A percentile compares a stretch with the other conserved stretches of the same genome.
phyloP scores from a whole-genome alignment of 129 eudicot species.

The Sambucus nigra region DNA sequence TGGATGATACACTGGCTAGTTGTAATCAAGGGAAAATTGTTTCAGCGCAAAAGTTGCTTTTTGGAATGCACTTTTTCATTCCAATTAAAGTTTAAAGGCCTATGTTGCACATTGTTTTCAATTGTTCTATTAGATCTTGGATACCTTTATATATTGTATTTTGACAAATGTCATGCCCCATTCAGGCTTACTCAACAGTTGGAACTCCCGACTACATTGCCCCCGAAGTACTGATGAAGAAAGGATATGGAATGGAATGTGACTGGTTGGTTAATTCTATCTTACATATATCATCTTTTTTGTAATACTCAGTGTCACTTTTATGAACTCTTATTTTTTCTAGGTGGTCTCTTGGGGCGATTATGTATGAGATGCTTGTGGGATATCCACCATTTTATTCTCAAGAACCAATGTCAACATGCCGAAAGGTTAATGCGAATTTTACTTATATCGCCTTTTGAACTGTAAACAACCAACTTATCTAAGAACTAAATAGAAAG shows the following conservation, averaged over 20 bases:
- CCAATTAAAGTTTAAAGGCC: too few species aligned
- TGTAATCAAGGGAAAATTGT: too few species aligned
- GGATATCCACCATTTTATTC: slow-evolving; percentile 19
- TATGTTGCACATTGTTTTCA: neutral
- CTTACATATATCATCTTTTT: neutral
- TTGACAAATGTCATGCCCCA: neutral
- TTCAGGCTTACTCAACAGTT: slow-evolving; percentile 18
- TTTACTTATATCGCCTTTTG: neutral
- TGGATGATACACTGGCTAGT: too few species aligned
- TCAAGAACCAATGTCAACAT: slow-evolving; percentile 17
- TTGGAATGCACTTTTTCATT: too few species aligned
- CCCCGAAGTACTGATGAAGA: slow-evolving; percentile 15
- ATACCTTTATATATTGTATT: neutral
- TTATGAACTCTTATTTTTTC: neutral
- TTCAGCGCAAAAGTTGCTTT: too few species aligned
- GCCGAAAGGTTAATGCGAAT: slow-evolving; percentile 14
- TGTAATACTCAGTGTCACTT: neutral
- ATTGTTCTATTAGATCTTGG: neutral
- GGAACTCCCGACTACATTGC: slow-evolving; percentile 20
- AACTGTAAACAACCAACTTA: too few species aligned
- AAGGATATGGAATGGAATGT: slow-evolving; percentile 21
- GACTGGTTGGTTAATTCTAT: slow-evolving; percentile 12
- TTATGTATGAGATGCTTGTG: slow-evolving; percentile 20
- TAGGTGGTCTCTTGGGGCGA: slow-evolving; percentile 22
- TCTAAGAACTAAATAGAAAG: too few species aligned